Evolutionary conservation across 148 eudicot species (phyloP).

Genomic region (Rhododendron ferrugineum): DNA sequence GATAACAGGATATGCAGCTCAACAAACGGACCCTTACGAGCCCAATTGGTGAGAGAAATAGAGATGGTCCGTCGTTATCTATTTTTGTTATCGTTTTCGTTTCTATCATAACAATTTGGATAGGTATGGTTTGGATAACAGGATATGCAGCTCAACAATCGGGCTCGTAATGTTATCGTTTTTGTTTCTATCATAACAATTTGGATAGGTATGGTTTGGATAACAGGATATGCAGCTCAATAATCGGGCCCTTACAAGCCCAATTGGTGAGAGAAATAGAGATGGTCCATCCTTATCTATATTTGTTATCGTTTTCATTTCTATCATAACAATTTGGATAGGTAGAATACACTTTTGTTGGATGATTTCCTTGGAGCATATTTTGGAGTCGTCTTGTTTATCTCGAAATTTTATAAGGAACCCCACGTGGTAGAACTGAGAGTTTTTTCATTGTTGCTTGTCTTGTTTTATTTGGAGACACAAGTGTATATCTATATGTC

Average conservation of each 20-base stretch:
- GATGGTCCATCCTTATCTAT: background rate
- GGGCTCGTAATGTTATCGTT: background rate
- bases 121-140: background rate
- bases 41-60: too few species aligned
- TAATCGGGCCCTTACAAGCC: background rate
- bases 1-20: slow-evolving; percentile 61
- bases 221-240: slow-evolving; percentile 68
- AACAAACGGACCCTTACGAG: too few species aligned
- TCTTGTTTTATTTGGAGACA: background rate
- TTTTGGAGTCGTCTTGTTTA: background rate
- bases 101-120: background rate
- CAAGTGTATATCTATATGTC: background rate
- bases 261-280: too few species aligned
- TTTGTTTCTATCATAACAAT: background rate
- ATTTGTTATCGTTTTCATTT: background rate
- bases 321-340: background rate
- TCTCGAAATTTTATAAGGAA: background rate
- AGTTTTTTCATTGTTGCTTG: background rate
- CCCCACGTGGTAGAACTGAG: background rate
- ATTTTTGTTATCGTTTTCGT: background rate
- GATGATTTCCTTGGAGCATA: background rate
- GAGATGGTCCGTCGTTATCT: too few species aligned
- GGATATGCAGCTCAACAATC: background rate
- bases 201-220: slow-evolving; percentile 72
- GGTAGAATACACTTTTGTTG: background rate